Percentiles rank a stretch among this genome's conserved stretches.
These are phyloP conservation scores for Gloeopeniophorella convolvens DNA, from an alignment of 768 basidiomycete species.

Conservation along the genomic window DNA sequence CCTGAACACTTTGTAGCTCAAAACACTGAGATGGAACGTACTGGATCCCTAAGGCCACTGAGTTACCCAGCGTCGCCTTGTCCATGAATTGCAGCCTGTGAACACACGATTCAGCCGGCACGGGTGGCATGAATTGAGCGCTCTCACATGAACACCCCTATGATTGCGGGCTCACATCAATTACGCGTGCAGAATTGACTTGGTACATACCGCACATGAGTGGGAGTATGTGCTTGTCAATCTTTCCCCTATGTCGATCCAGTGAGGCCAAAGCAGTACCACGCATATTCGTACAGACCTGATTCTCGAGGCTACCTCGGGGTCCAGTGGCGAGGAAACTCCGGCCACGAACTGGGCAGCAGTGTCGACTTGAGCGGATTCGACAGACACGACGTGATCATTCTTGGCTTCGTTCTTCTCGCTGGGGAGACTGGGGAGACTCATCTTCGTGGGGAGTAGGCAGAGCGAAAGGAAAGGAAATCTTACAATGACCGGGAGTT, in stretches of 20 bases:
- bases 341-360: slow-evolving; percentile 52
- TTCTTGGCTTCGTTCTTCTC: slow-evolving; percentile 11
- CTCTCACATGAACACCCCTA: background rate
- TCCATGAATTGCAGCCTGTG: slow-evolving; percentile 74
- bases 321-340: slow-evolving; percentile 39
- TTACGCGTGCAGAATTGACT: too few species aligned
- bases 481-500: background rate
- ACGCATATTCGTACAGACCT: too few species aligned
- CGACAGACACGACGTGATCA: slow-evolving; percentile 30
- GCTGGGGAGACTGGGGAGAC: too few species aligned
- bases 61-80: slow-evolving; percentile 60
- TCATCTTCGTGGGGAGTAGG: background rate
- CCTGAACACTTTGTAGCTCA: background rate
- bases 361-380: slow-evolving; percentile 50
- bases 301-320: slow-evolving; percentile 44
- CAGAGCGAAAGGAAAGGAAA: background rate
- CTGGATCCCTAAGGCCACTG: slow-evolving; percentile 68
- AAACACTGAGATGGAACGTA: slow-evolving; percentile 24
- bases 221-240: slow-evolving; percentile 60
- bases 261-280: too few species aligned
- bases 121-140: background rate
- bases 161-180: too few species aligned
- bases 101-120: slow-evolving; percentile 12
- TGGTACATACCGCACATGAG: slow-evolving; percentile 60
- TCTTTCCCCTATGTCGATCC: slow-evolving; percentile 45